A percentile compares a stretch with the other conserved stretches of the same genome.
phyloP scores from a whole-genome alignment of 768 basidiomycete genomes.

The Russula brevipes region DNA sequence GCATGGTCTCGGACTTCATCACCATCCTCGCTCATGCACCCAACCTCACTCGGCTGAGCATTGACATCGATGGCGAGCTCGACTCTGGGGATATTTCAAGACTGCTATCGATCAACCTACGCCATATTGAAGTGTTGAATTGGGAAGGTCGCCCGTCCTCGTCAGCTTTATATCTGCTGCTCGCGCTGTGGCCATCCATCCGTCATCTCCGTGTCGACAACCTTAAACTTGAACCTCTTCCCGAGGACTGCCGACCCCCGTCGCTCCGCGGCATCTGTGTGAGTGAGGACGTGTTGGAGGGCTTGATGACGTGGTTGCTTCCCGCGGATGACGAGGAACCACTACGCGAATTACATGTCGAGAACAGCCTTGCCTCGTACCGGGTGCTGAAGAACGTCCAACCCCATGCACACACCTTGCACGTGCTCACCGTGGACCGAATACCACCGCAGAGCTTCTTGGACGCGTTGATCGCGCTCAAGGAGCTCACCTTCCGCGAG shows the following conservation, averaged over 20 bases:
- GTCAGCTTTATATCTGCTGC: conserved; percentile 8
- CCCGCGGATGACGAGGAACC: conserved; percentile 1
- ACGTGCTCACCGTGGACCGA: conserved; percentile 15
- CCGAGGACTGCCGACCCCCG: conserved; percentile 6
- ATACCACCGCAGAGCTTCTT: conserved; percentile 14
- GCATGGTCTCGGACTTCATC: conserved; percentile 11
- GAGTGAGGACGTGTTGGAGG: conserved; percentile 8
- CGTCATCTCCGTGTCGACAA: conserved; percentile 18
- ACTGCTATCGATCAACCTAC: conserved; percentile 12
- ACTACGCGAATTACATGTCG: conserved; percentile 19
- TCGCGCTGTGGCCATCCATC: conserved; percentile 18
- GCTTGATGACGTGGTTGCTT: conserved; percentile 16
- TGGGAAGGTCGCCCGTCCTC: conserved; percentile 22
- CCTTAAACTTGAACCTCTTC: conserved; percentile 8
- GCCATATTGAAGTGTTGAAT: conserved; percentile 15
- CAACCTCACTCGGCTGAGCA: conserved; percentile 15
- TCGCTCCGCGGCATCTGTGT: conserved; percentile 12
- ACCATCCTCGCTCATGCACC: conserved; percentile 9
- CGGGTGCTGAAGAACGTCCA: neutral
- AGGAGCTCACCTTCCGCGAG: conserved; percentile 12
- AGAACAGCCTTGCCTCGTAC: neutral
- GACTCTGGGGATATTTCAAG: neutral
- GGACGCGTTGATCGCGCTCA: conserved; percentile 11
- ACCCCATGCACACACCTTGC: conserved; percentile 2
- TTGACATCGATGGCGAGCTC: conserved; percentile 21